Evolutionary conservation across 31 red algal species (phyloP).

Genomic region (Porphyra umbilicalis): DNA sequence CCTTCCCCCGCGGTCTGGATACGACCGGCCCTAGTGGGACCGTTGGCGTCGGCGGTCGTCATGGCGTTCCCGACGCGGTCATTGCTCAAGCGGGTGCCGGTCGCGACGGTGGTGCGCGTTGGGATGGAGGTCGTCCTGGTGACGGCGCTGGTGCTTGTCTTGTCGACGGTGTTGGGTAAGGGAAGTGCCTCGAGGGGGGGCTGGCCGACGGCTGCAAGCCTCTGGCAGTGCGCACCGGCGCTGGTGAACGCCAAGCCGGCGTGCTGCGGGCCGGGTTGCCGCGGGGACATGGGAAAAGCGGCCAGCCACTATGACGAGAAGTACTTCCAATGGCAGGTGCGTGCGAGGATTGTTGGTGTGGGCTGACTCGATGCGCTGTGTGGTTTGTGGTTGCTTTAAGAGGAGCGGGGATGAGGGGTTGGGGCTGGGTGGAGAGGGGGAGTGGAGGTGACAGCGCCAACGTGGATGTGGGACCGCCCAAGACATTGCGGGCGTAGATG

Average conservation of each 20-base stretch:
- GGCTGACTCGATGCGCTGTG: neutral
- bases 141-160: neutral
- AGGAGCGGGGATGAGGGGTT: too few relatives aligned
- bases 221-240: neutral
- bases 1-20: too few relatives aligned
- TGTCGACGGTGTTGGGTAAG: neutral
- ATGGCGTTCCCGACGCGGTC: neutral
- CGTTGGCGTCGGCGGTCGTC: too few relatives aligned
- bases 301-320: slow-evolving; percentile 15
- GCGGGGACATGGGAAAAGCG: neutral
- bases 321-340: slow-evolving; percentile 13
- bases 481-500: neutral
- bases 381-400: too few relatives aligned
- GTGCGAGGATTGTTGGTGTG: neutral
- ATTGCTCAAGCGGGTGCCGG: neutral
- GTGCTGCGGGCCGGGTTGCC: slow-evolving; percentile 29
- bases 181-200: too few relatives aligned
- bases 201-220: too few relatives aligned
- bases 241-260: neutral
- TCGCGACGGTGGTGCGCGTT: neutral
- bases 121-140: neutral
- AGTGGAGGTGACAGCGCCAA: too few relatives aligned
- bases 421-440: too few relatives aligned
- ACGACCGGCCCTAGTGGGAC: too few relatives aligned
- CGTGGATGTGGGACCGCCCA: neutral